These are phyloP conservation scores for Tolypocladium tropicale DNA, from an alignment of 2,329 filamentous ascomycete genomes.

Conservation along the genomic window DNA sequence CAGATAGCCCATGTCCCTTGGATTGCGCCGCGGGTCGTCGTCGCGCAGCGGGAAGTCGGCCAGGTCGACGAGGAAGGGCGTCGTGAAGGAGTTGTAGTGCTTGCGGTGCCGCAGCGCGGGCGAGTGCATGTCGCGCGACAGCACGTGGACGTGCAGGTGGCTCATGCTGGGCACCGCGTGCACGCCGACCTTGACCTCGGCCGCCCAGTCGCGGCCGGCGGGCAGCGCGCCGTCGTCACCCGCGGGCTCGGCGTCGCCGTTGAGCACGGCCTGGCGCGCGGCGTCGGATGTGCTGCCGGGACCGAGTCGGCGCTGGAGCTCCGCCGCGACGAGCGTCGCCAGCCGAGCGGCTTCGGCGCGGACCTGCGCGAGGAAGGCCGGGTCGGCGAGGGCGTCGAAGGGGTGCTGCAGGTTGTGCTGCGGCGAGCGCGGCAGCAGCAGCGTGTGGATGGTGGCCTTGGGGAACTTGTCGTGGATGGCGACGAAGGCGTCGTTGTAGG, in stretches of 20 bases:
- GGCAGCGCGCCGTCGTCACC: constrained; percentile 42
- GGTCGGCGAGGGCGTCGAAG: constrained; percentile 64
- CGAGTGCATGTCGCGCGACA: constrained; percentile 71
- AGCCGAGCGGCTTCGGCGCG: constrained; percentile 51
- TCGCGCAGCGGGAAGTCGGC: constrained; percentile 66
- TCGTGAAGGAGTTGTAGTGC: constrained; percentile 89
- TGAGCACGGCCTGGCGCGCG: constrained; percentile 55
- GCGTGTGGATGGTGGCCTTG: constrained; percentile 74
- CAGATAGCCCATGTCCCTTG: constrained; percentile 48
- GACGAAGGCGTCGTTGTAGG: constrained; percentile 58
- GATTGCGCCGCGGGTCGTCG: constrained; percentile 53
- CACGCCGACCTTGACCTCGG: constrained; percentile 66
- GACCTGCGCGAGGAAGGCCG: constrained; percentile 56
- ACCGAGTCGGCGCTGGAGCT: constrained; percentile 63
- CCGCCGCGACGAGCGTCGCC: constrained; percentile 55
- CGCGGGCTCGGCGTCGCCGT: constrained; percentile 37
- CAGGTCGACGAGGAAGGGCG: constrained; percentile 70
- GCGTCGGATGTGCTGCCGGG: constrained; percentile 51
- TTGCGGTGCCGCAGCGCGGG: constrained; percentile 65
- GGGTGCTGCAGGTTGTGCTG: constrained; percentile 57
- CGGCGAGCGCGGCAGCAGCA: constrained; percentile 71
- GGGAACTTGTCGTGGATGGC: constrained; percentile 76
- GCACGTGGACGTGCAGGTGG: constrained; percentile 81
- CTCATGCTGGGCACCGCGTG: constrained; percentile 88
- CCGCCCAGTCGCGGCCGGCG: constrained; percentile 64